Percentiles rank a stretch among this genome's conserved stretches.
phyloP scores from a whole-genome alignment of 192 early-diverging fungal genomes.

The Pilobolus umbonatus region DNA sequence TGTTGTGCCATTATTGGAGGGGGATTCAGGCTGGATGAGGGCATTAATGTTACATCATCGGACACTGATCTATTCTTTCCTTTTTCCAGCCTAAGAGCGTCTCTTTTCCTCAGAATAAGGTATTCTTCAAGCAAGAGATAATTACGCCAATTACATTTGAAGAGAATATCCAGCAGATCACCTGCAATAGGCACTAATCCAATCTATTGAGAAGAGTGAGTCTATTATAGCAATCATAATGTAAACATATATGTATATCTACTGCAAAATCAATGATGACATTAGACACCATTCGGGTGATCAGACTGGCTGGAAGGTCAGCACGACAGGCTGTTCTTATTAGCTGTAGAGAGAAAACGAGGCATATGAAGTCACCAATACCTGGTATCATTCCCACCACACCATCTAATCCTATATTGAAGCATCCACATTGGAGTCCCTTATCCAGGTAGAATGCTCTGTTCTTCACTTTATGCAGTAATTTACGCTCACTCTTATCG shows the following conservation, averaged over 20 bases:
- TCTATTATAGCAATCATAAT: not conserved
- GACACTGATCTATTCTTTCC: not conserved
- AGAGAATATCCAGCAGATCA: conserved; percentile 46
- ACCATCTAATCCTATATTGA: conserved; percentile 42
- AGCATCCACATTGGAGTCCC: conserved; percentile 37
- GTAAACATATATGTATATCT: conserved; percentile 1
- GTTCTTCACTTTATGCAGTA: conserved; percentile 39
- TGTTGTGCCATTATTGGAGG: too few species aligned
- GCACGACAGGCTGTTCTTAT: conserved; percentile 38
- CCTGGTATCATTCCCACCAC: conserved; percentile 49
- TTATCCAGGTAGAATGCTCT: conserved; percentile 42
- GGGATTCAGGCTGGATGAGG: too few species aligned
- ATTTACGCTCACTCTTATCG: conserved; percentile 15
- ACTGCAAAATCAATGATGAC: conserved; percentile 48
- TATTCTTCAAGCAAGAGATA: conserved; percentile 45
- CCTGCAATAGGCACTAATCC: conserved; percentile 48
- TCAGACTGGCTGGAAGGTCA: conserved; percentile 37
- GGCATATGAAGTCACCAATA: conserved; percentile 41
- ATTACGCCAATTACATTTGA: conserved; percentile 49
- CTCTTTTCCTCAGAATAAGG: conserved; percentile 29
- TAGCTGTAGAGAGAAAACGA: conserved; percentile 36
- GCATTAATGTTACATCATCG: too few species aligned
- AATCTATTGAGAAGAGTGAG: conserved; percentile 23
- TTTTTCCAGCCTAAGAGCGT: conserved; percentile 27
- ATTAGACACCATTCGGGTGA: conserved; percentile 41